Evolutionary conservation across 176 grass and related monocot genomes (phyloP), one percentile per base, ranked within the genome.

Genomic region (Metroxylon sagu): DNA sequence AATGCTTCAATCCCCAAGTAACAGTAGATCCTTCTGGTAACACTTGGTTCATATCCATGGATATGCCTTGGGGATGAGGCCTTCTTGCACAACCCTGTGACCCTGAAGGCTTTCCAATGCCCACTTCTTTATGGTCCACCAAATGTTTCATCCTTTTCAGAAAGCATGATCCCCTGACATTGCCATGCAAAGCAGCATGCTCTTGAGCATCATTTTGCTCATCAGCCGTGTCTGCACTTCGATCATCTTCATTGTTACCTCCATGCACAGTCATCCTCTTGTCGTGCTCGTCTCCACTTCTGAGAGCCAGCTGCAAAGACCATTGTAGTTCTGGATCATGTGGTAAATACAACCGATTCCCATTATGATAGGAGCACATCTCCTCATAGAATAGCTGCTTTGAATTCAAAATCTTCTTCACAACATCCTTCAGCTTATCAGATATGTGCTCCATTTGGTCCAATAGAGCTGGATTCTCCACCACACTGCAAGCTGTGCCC

Each of bases 321-420:
- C 48, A 74, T 30, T 82, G 83, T 50, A 82, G 85, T 62, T 57
- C 75, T 59, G 57, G 75, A 63, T 87, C 85, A 50, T 74, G 65
- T 60, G 79, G 75, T 51, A 87, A 76, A 65, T 75, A 63, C 39
- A 71, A 30, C 16, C 72, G 60, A 31, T 89, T 82, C 4, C 67
- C 76, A 48, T 89, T 80, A 66, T 89, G 85, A 25, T 83, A 89
- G 27, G 80, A 82, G 60, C 85, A 89, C 85, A 89, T 89, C 65
- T 89, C 76, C 65, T 81, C 78, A 55, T 83, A 89, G 72, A 77
- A 83, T 49, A 89, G 71, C 29, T 89, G 85, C 73, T 79, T 89
- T 67, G 85, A 89, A 69, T 50, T 89, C 49, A 89, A 59, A 65
- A 83, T 89, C 56, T 83, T 89, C 55, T 69, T 69, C 3, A 67